phyloP scores from a whole-genome alignment of 129 eudicot species.

The Silybum marianum region DNA sequence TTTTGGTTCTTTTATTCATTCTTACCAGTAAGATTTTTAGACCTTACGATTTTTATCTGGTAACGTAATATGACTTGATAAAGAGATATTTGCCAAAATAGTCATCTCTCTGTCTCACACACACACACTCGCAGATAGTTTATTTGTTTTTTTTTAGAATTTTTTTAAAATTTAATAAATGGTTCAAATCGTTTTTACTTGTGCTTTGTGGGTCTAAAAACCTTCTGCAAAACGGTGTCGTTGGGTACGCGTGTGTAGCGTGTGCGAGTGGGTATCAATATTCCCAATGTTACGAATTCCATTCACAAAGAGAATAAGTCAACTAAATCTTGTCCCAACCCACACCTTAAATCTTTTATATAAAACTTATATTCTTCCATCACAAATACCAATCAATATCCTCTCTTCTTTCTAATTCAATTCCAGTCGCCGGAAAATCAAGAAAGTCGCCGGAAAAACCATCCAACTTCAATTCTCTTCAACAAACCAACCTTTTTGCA shows the following conservation, averaged over 20 bases:
- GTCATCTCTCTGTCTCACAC: too few relatives aligned
- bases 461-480: neutral
- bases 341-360: slow-evolving; percentile 30
- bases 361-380: slow-evolving; percentile 37
- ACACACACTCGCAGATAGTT: too few relatives aligned
- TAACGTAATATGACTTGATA: too few relatives aligned
- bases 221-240: neutral
- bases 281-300: slow-evolving; percentile 35
- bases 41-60: too few relatives aligned
- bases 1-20: too few relatives aligned
- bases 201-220: too few relatives aligned
- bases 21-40: too few relatives aligned
- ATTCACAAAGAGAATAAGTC: slow-evolving; percentile 62
- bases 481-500: neutral
- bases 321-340: slow-evolving; percentile 45
- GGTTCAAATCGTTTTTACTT: too few relatives aligned
- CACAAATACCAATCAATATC: slow-evolving; percentile 4
- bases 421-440: slow-evolving; percentile 17
- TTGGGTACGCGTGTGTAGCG: slow-evolving; percentile 13
- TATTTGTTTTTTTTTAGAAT: too few relatives aligned
- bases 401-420: slow-evolving; percentile 12
- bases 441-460: slow-evolving; percentile 14
- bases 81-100: too few relatives aligned
- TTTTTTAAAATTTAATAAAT: too few relatives aligned
- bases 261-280: slow-evolving; percentile 36